Evolutionary conservation across 164 flowering plant genomes (phyloP).

Genomic region (Piper longum): DNA sequence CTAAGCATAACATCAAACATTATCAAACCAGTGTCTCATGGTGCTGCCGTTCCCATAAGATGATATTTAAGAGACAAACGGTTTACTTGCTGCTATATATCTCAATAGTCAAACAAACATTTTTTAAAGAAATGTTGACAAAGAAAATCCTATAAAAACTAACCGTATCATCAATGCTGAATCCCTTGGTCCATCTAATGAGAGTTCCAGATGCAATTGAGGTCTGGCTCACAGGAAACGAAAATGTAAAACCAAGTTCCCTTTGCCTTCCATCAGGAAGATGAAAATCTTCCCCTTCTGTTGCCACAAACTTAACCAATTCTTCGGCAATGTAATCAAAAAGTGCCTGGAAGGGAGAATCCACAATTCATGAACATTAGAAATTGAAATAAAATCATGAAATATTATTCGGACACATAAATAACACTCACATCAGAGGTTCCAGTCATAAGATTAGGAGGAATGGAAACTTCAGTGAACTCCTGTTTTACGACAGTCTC

Average conservation of each 20-base stretch:
- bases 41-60: too few relatives aligned
- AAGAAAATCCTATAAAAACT: constrained; percentile 8
- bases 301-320: constrained; percentile 26
- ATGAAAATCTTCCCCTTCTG: constrained; percentile 10
- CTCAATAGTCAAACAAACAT: too few relatives aligned
- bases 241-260: constrained; percentile 41
- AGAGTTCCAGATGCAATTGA: constrained; percentile 10
- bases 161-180: constrained; percentile 35
- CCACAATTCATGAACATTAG: background rate
- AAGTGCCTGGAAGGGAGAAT: constrained; percentile 27
- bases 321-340: constrained; percentile 36
- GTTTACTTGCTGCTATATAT: too few relatives aligned
- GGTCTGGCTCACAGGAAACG: constrained; percentile 25
- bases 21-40: too few relatives aligned
- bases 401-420: background rate
- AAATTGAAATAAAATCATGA: background rate
- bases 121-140: background rate
- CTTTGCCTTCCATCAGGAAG: constrained; percentile 9
- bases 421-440: constrained; percentile 20
- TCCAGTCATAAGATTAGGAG: constrained; percentile 19
- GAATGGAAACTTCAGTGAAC: constrained; percentile 28
- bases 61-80: background rate
- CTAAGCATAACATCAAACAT: too few relatives aligned
- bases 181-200: constrained; percentile 34
- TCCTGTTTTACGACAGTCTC: constrained; percentile 25